Evolutionary conservation across 345 rosid genomes (phyloP).

Genomic region (Bruguiera sexangula): DNA sequence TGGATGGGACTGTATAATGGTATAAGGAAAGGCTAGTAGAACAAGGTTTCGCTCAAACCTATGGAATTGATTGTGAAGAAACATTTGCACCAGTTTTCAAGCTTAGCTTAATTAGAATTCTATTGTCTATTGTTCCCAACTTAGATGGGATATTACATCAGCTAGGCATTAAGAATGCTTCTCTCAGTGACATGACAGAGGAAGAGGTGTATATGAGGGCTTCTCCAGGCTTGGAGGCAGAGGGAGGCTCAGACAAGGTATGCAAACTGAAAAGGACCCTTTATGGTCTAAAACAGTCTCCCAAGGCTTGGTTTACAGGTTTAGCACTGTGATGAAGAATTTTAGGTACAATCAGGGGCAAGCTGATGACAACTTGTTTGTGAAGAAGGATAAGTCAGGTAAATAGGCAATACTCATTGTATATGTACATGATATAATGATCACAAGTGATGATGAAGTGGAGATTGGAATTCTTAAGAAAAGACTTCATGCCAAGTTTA

Average conservation of each 20-base stretch:
- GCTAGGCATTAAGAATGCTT: neutral
- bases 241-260: neutral
- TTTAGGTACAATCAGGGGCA: neutral
- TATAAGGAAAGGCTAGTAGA: neutral
- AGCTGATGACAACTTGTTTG: neutral
- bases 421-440: neutral
- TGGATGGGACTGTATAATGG: neutral
- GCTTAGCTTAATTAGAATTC: neutral
- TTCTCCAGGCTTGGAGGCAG: neutral
- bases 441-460: neutral
- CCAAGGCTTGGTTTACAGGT: neutral
- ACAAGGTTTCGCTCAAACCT: neutral
- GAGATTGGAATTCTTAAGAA: neutral
- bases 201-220: neutral
- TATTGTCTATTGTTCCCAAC: neutral
- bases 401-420: neutral
- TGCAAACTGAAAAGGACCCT: neutral
- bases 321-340: neutral
- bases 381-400: neutral
- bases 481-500: neutral
- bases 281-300: neutral
- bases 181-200: neutral
- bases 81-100: neutral
- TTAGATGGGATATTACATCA: neutral
- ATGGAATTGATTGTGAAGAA: slow-evolving; percentile 2